These are phyloP conservation scores for Kodamaea jinghongensis DNA, from an alignment of 805 yeast genomes.

Conservation along the genomic window DNA sequence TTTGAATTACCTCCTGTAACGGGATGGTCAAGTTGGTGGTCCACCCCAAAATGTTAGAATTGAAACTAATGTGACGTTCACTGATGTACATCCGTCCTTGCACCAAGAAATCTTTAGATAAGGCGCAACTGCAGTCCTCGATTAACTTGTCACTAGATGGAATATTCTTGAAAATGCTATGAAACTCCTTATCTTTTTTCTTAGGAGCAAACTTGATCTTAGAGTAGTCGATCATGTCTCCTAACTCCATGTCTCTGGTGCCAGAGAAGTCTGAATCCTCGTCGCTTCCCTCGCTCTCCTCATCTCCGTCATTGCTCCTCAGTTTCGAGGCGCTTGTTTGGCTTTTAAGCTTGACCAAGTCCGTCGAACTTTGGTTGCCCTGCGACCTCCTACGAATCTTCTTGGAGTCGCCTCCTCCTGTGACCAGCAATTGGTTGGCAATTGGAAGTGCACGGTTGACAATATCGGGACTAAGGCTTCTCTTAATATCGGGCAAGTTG, in stretches of 20 bases:
- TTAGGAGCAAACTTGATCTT: constrained; percentile 12
- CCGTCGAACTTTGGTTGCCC: constrained; percentile 9
- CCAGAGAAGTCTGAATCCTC: constrained; percentile 2
- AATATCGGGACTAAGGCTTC: constrained; percentile 18
- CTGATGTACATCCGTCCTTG: constrained; percentile 88
- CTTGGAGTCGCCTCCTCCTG: constrained; percentile 18
- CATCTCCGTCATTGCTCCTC: constrained; percentile 8
- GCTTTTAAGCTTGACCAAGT: constrained; percentile 5
- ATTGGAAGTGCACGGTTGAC: constrained; percentile 16
- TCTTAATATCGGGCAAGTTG: constrained; percentile 13
- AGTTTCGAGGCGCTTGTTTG: constrained; percentile 2
- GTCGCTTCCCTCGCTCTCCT: constrained; percentile 5
- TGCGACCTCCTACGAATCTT: constrained; percentile 21
- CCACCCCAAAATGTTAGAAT: constrained; percentile 88
- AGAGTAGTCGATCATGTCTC: constrained; percentile 10
- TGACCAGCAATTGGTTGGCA: constrained; percentile 15
- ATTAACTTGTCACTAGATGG: constrained; percentile 69
- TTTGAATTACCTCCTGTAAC: constrained; percentile 62
- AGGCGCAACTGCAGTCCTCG: constrained; percentile 89
- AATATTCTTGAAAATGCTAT: constrained; percentile 63
- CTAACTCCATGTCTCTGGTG: constrained; percentile 9
- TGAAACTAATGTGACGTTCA: constrained; percentile 76
- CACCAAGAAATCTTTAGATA: constrained; percentile 77
- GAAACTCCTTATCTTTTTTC: constrained; percentile 63
- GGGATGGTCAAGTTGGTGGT: constrained; percentile 76